Base-by-base conservation (phyloP, 768 basidiomycete species). In the Sistotremastrum niveocremeum region DNA sequence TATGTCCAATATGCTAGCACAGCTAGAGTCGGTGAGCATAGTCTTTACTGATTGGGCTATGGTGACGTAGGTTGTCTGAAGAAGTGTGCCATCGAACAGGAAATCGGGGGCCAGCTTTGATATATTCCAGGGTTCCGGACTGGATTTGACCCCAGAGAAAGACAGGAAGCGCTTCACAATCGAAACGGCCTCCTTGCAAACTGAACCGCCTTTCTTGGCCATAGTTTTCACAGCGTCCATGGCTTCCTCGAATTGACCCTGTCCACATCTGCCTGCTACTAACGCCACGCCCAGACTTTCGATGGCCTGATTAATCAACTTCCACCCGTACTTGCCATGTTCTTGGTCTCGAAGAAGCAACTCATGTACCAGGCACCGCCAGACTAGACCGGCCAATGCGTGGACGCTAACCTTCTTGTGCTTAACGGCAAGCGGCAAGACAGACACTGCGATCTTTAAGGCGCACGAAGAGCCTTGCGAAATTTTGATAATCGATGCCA, bases 331-430 rank as follows among this genome's bases (percentile, higher is more conserved):
- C 39, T 49, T 20, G 33, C 46, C 43, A 30, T 52, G 41, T 37
- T 48, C 47, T 7, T 46, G 20, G 20, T 20, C 20, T 20, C 20
- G 20, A 20, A 20, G 20, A 20, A 20, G 20, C 20, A 20, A 20
- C 20, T 20, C 20, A 56, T 4, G 54, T 20, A 20, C 41, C 32
- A 54, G 42, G 1, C 49, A 44, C 28, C 51, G 73, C 85, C 84
- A 89, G 12, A 76, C 64, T 3, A 81, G 54, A 45, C 74, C 73
- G 3, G 70, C 71, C 1, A 87, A 60, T 4, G 69, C 74, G 9
- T 84, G 72, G 4, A 86, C 70, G 3, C 76, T 69, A 35, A 74
- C 75, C 62, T 77, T 79, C 57, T 69, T 74, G 53, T 81, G 77
- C 4, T 71, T 70, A 64, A 81, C 65, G 1, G 74, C 76, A 6